phyloP scores from a whole-genome alignment of 257 asterid genomes.

The Solanum sitiens region DNA sequence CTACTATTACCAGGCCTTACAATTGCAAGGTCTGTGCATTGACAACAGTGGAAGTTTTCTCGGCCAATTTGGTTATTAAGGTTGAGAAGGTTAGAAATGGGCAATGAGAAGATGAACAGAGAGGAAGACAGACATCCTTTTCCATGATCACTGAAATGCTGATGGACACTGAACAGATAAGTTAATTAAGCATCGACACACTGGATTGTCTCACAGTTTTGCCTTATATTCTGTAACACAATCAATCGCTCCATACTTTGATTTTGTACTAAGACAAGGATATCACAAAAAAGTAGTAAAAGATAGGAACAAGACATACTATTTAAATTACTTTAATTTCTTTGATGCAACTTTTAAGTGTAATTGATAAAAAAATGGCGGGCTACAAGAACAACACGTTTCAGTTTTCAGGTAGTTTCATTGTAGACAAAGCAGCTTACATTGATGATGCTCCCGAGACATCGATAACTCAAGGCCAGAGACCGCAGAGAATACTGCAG shows the following conservation, averaged over 20 bases:
- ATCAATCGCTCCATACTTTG: background rate
- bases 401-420: background rate
- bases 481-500: constrained; percentile 88
- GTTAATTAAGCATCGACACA: background rate
- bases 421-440: constrained; percentile 37
- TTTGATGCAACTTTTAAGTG: background rate
- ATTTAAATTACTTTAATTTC: background rate
- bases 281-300: background rate
- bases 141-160: background rate
- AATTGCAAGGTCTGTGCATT: background rate
- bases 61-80: background rate
- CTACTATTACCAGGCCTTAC: background rate
- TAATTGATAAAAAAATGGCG: background rate
- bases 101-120: background rate
- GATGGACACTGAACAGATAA: background rate
- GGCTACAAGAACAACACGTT: background rate
- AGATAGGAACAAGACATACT: background rate
- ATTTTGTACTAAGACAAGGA: background rate
- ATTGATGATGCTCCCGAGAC: constrained; percentile 94
- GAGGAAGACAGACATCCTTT: background rate
- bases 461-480: constrained; percentile 93
- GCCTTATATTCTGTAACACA: background rate
- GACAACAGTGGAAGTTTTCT: background rate
- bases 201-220: background rate
- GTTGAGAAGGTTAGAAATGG: background rate